Base-by-base conservation (phyloP, 148 eudicot species). In the Vaccinium myrtillus region DNA sequence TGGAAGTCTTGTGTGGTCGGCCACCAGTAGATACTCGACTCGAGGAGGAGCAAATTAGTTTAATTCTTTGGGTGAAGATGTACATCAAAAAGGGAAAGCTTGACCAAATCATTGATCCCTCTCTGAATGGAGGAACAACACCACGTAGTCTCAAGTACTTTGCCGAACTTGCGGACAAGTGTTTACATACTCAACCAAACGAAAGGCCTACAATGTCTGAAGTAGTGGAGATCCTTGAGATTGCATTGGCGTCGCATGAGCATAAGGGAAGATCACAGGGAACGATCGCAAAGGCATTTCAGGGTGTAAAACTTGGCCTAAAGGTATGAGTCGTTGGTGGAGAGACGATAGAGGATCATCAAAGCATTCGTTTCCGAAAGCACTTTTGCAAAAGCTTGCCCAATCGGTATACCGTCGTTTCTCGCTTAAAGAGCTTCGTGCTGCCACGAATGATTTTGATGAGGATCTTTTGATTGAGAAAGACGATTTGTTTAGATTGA, bases 1-100 rank as follows among this genome's bases (percentile, higher is more conserved):
- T 87, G 19, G 89, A 84, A 77, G 86, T 48, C 23, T 46, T 71
- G 11, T 73, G 84, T 82, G 78, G 84, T 43, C 36, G 84, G 67
- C 49, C 65, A 16, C 65, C 63, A 13, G 23, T 82, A 46, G 67
- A 82, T 82, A 11, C 0, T 1, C 32, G 67, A 65, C 55, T 51
- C 3, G 67, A 73, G 78, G 84, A 36, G 12, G 78, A 73, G 67
- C 6, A 71, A 48, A 23, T 6, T 16, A 82, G 78, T 53, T 13
- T 73, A 32, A 12, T 43, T 5, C 25, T 30, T 2, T 82, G 84
- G 78, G 65, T 50, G 0, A 43, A 82, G 32, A n/a, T 12, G 65
- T 51, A 77, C 63, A 82, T 82, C 27, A 19, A 18, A 32, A 25
- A 30, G 15, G 50, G 55, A 32, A 53, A 30, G 11, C 43, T 70